These are phyloP conservation scores for Neocallimastix lanati DNA, from an alignment of 192 early-diverging fungal genomes.

Conservation along the genomic window DNA sequence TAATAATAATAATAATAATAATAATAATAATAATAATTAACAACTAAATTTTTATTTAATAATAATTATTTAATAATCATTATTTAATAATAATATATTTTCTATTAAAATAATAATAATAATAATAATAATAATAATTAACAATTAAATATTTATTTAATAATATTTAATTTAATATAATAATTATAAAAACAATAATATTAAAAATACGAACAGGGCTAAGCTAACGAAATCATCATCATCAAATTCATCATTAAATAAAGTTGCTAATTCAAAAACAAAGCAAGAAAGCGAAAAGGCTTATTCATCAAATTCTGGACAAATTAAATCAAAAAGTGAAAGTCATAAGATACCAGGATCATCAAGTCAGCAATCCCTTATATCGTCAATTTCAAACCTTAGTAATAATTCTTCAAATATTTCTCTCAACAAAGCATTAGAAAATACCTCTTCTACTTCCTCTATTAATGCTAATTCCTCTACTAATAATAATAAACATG, in stretches of 20 bases:
- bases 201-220: too few species aligned
- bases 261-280: background rate
- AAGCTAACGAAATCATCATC: background rate
- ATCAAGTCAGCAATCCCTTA: background rate
- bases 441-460: background rate
- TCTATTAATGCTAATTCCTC: background rate
- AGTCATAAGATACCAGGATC: background rate
- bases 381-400: background rate
- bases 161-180: too few species aligned
- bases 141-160: too few species aligned
- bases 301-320: background rate
- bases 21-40: too few species aligned
- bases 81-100: too few species aligned
- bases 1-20: too few species aligned
- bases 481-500: background rate
- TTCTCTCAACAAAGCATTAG: background rate
- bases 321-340: background rate
- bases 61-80: too few species aligned
- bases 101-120: too few species aligned
- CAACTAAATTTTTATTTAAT: too few species aligned
- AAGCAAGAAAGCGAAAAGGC: background rate
- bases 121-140: too few species aligned
- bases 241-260: background rate
- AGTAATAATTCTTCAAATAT: background rate
- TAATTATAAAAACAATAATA: too few species aligned